Evolutionary conservation across 805 yeast species (phyloP), one percentile per base, ranked within the genome.

Genomic region (Candida ortonii): DNA sequence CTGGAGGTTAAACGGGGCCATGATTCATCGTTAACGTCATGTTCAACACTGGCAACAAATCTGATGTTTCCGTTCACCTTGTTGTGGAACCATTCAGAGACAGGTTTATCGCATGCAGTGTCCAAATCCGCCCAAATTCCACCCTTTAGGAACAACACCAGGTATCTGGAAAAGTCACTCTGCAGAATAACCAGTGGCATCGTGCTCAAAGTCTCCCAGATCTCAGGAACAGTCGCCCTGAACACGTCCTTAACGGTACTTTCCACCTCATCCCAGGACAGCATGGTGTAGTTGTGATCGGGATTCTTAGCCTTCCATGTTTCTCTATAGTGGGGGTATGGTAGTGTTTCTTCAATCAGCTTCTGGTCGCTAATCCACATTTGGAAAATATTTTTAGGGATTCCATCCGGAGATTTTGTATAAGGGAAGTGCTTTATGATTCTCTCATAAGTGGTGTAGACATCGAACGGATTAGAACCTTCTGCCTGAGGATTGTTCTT

Each of bases 101-200:
- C 62, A 0, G 88, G 79, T 53, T 82, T 79, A 37, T 86, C 62
- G 7, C 77, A 70, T 22, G 66, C 59, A 1, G 96, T 86, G 57
- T 89, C 97, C 36, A 87, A 78, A 52, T 89, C 97, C 2, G 89
- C 71, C 57, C 89, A 89, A 2, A 84, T 77, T 1, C 97, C 97
- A 7, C 97, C 97, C 30, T 87, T 65, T 8, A 95, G 93, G 52
- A 71, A 80, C 22, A 89, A 62, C 15, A 88, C 73, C 50, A 89
- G 65, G 59, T 89, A 89, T 36, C 96, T 67, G 65, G 88, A 83
- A 53, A 88, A 88, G 60, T 89, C 97, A 1, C 95, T 95, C 53
- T 81, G 79, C 41, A 89, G 64, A 39, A 89, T 87, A 22, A 71
- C 68, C 47, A 76, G 76, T 5, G 97, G 97, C 78, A 89, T 65